Conservation (phyloP, 2,329 filamentous ascomycete species). For the Epichloe sp. region DNA sequence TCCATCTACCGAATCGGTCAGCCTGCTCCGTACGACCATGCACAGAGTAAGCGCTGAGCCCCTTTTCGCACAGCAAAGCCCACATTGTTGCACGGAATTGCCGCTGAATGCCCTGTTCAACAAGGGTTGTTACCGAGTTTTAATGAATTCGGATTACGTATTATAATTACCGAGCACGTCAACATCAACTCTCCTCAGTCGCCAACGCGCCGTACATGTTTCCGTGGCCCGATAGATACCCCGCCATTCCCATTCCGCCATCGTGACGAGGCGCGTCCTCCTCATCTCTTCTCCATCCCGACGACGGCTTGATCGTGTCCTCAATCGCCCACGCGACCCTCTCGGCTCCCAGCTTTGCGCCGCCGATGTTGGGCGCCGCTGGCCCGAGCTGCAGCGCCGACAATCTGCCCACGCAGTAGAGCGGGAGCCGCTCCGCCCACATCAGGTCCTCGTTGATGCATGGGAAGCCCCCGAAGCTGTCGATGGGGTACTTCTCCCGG, state of each 20-base stretch:
- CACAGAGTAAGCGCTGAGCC: too few relatives aligned
- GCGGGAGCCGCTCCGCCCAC: constrained; percentile 59
- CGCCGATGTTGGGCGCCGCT: constrained; percentile 60
- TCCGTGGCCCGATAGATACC: constrained; percentile 22
- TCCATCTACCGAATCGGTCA: too few relatives aligned
- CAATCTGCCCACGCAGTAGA: constrained; percentile 58
- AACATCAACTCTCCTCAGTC: not conserved
- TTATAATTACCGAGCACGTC: not conserved
- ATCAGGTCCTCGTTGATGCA: constrained; percentile 64
- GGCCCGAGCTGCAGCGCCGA: constrained; percentile 58
- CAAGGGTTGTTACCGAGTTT: too few relatives aligned
- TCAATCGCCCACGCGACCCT: constrained; percentile 59
- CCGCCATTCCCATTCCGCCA: constrained; percentile 10
- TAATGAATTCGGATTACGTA: too few relatives aligned
- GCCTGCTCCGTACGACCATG: too few relatives aligned
- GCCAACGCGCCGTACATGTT: constrained; percentile 22
- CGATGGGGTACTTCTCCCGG: constrained; percentile 44
- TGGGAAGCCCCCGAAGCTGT: constrained; percentile 55
- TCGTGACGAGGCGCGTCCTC: not conserved
- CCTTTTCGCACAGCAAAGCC: too few relatives aligned
- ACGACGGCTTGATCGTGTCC: constrained; percentile 27
- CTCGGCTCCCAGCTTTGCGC: constrained; percentile 60
- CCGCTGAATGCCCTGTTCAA: too few relatives aligned
- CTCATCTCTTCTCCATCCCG: constrained; percentile 4
- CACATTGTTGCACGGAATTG: too few relatives aligned